A percentile compares a stretch with the other conserved stretches of the same genome.
Evolutionary conservation across 345 rosid genomes (phyloP).

Genomic region (Erysimum cheiranthoides): DNA sequence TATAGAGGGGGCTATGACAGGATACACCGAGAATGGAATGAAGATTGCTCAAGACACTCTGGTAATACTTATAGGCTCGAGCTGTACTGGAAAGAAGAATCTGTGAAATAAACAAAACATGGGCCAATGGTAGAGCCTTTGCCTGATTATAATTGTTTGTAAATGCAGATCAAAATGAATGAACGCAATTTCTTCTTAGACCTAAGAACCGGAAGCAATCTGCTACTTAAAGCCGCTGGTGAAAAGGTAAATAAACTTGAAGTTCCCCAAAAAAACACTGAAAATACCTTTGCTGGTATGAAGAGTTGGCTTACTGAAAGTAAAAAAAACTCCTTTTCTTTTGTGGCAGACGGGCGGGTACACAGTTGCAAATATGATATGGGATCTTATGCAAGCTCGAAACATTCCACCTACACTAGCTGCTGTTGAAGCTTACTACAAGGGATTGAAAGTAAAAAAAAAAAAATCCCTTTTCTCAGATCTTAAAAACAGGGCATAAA

Average conservation of each 20-base stretch:
- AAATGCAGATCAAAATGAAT: conserved; percentile 68
- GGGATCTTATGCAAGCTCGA: conserved; percentile 92
- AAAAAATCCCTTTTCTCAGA: not conserved
- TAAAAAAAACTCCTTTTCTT: not conserved
- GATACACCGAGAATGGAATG: conserved; percentile 85
- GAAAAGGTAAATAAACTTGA: conserved; percentile 67
- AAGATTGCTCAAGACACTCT: conserved; percentile 82
- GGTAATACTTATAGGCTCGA: conserved; percentile 53
- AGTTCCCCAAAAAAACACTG: not conserved
- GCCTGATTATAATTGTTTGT: conserved; percentile 4
- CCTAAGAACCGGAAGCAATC: conserved; percentile 68
- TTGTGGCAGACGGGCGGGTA: conserved; percentile 79
- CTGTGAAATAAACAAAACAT: not conserved
- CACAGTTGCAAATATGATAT: conserved; percentile 78
- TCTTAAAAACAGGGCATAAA: conserved; percentile 1
- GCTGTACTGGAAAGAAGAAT: conserved; percentile 14
- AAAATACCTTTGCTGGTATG: not conserved
- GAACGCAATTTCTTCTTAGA: conserved; percentile 62
- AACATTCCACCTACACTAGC: conserved; percentile 49
- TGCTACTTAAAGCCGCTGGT: conserved; percentile 80
- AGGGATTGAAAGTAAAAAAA: conserved; percentile 74
- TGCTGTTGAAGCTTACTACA: conserved; percentile 85
- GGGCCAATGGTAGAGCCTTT: conserved; percentile 13
- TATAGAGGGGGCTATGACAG: conserved; percentile 87
- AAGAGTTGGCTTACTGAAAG: conserved; percentile 8